Base-by-base conservation (phyloP, 345 rosid genomes). In the Gynandropsis gynandra region DNA sequence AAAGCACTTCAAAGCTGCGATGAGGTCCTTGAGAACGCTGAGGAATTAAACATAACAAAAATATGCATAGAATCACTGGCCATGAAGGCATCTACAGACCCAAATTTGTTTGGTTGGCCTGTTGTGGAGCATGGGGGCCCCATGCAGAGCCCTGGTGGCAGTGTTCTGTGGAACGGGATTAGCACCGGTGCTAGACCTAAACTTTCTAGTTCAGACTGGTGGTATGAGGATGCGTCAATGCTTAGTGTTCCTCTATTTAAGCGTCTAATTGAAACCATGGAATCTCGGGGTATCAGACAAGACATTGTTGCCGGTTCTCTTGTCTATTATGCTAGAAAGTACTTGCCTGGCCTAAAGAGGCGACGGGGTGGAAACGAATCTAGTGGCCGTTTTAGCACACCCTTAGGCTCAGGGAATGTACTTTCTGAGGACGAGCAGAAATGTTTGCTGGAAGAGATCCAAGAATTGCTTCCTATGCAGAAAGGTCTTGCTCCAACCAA, bases 91-190 rank as follows among this genome's bases (percentile, higher is more conserved):
- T 72, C 87, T 10, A 51, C 83, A 37, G 80, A 74, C 46, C 80
- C 83, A 0, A 50, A 78, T 12, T 63, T 83, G 50, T 78, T 77
- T 47, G 93, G 97, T 33, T 83, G 97, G 97, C 97, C 95, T n/a
- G n/a, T n/a, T n/a, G n/a, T n/a, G n/a, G n/a, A n/a, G n/a, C n/a
- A n/a, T n/a, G n/a, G n/a, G n/a, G n/a, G n/a, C n/a, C n/a, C n/a
- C n/a, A n/a, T n/a, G n/a, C n/a, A n/a, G n/a, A n/a, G n/a, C n/a
- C n/a, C n/a, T n/a, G n/a, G n/a, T n/a, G n/a, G n/a, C n/a, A n/a
- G n/a, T n/a, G n/a, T n/a, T n/a, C n/a, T n/a, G n/a, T n/a, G n/a
- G n/a, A n/a, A n/a, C n/a, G n/a, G n/a, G n/a, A n/a, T n/a, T n/a
- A n/a, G n/a, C n/a, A n/a, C n/a, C n/a, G n/a, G n/a, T n/a, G n/a